Percentiles rank a stretch among this genome's conserved stretches.
Conservation (phyloP, 257 asterid species). For the Agastache rugosa region DNA sequence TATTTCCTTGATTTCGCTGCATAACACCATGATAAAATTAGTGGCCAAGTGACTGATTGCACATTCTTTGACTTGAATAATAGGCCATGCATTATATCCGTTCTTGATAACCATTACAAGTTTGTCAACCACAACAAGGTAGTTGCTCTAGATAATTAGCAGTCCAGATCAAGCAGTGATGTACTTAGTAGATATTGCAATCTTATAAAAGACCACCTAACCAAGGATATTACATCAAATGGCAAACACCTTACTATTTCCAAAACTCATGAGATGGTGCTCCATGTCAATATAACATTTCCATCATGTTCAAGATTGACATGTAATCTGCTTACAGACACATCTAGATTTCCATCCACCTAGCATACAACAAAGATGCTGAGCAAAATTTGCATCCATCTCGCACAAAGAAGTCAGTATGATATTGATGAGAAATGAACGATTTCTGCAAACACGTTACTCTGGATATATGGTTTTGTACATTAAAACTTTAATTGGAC, state of each 20-base stretch:
- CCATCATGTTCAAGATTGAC: constrained; percentile 29
- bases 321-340: neutral
- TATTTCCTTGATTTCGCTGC: constrained; percentile 87
- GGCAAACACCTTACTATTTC: neutral
- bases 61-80: constrained; percentile 30
- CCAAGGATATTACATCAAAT: constrained; percentile 7
- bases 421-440: constrained; percentile 28
- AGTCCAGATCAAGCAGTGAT: constrained; percentile 22
- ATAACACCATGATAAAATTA: constrained; percentile 38
- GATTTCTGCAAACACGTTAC: constrained; percentile 8
- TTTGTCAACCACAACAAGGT: constrained; percentile 22
- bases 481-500: neutral
- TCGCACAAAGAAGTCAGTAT: constrained; percentile 15
- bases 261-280: constrained; percentile 25
- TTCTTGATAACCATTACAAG: constrained; percentile 13
- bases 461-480: constrained; percentile 5
- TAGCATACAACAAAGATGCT: constrained; percentile 14
- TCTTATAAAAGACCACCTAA: constrained; percentile 21
- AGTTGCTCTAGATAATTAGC: constrained; percentile 17
- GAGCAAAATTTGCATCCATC: constrained; percentile 1
- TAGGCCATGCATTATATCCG: constrained; percentile 4
- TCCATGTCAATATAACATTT: neutral
- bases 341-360: constrained; percentile 21
- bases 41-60: constrained; percentile 2
- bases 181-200: constrained; percentile 1